Evolutionary conservation across 768 basidiomycete species (phyloP).

Genomic region (Astraeus odoratus): DNA sequence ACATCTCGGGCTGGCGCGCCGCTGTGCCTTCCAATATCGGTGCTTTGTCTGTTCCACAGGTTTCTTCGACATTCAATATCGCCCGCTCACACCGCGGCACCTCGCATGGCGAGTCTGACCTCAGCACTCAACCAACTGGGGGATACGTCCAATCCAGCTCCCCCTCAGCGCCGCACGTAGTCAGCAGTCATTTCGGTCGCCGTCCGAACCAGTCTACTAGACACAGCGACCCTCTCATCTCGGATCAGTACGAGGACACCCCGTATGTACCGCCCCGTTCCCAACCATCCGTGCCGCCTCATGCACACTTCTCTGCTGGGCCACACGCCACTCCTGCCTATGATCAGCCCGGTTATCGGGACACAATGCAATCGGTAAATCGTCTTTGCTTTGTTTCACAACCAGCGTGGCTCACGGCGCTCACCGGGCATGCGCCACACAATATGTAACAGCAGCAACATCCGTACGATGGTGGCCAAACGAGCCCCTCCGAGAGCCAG

Average conservation of each 20-base stretch:
- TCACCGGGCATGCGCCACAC: background rate
- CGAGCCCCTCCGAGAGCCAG: constrained; percentile 20
- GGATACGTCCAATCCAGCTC: constrained; percentile 9
- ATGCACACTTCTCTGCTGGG: constrained; percentile 9
- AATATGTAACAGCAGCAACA: constrained; percentile 9
- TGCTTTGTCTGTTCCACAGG: constrained; percentile 11
- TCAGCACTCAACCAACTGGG: constrained; percentile 9
- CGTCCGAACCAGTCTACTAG: constrained; percentile 8
- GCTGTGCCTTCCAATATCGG: constrained; percentile 4
- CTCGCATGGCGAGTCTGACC: constrained; percentile 16
- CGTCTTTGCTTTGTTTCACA: constrained; percentile 1
- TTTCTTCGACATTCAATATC: constrained; percentile 8
- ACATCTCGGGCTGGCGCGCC: constrained; percentile 8
- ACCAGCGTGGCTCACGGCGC: background rate
- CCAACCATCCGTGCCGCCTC: constrained; percentile 14
- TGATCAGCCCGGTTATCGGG: constrained; percentile 7
- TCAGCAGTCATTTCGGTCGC: constrained; percentile 7
- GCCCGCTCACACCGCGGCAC: constrained; percentile 9
- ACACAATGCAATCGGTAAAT: constrained; percentile 13
- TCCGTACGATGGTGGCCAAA: constrained; percentile 11
- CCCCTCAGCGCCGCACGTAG: constrained; percentile 6
- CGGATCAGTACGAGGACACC: constrained; percentile 21
- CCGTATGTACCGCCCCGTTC: constrained; percentile 25
- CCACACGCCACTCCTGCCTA: constrained; percentile 7
- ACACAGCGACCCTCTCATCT: constrained; percentile 8